Percentiles rank a stretch among this genome's conserved stretches.
Conservation (phyloP, 148 eudicot genomes). For the Fallopia convolvulus region DNA sequence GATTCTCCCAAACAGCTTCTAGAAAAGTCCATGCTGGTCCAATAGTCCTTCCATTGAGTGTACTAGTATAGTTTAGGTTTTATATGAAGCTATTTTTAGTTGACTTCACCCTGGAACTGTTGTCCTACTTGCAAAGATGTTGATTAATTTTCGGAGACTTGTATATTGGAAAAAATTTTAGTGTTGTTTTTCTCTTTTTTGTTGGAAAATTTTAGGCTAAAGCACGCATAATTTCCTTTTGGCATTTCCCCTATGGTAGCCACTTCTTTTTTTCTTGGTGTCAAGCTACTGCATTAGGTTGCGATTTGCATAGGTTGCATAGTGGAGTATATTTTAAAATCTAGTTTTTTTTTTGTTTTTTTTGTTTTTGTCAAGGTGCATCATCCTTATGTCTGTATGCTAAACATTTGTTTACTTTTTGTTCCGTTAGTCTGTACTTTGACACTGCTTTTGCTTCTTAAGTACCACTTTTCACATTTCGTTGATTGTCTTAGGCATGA, state of each 20-base stretch:
- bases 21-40: background rate
- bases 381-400: background rate
- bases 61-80: background rate
- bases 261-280: background rate
- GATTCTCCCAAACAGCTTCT: background rate
- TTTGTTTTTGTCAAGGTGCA: background rate
- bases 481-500: background rate
- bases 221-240: background rate
- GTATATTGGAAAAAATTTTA: background rate
- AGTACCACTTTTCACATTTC: background rate
- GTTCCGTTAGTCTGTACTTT: background rate
- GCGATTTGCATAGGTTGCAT: slow-evolving; percentile 3
- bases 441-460: background rate
- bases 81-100: background rate
- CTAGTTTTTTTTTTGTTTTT: background rate
- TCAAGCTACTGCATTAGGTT: background rate
- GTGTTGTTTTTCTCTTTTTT: background rate
- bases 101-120: background rate
- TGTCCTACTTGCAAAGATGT: background rate
- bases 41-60: background rate
- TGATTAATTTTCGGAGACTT: background rate
- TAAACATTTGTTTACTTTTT: background rate
- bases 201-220: background rate
- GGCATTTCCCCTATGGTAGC: background rate
- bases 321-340: background rate